These are phyloP conservation scores for Lepraria neglecta DNA, from an alignment of 495 filamentous ascomycete genomes.

Conservation along the genomic window DNA sequence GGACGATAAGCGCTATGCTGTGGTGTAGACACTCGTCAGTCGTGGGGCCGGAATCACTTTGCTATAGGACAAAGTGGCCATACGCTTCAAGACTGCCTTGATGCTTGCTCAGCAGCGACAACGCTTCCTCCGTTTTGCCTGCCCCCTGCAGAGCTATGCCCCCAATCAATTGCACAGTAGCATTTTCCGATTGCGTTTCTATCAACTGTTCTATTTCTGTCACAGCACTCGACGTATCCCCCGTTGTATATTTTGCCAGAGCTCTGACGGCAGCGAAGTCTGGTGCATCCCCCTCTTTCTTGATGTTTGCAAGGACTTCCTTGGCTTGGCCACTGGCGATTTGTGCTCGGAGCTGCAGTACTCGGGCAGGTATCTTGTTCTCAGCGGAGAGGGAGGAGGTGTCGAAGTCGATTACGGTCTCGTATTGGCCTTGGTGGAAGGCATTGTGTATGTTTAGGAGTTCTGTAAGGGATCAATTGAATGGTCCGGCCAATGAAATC, in stretches of 20 bases:
- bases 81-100: conserved; percentile 79
- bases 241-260: conserved; percentile 60
- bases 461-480: conserved; percentile 46
- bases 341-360: conserved; percentile 73
- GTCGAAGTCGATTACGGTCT: conserved; percentile 73
- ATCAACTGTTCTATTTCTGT: conserved; percentile 59
- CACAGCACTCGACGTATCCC: conserved; percentile 55
- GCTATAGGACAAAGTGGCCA: conserved; percentile 26
- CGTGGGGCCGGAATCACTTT: neutral
- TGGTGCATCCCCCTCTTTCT: conserved; percentile 54
- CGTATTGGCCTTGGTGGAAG: conserved; percentile 90
- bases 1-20: conserved; percentile 68
- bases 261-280: conserved; percentile 75
- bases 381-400: conserved; percentile 64
- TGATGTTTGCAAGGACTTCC: conserved; percentile 61
- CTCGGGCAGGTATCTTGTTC: conserved; percentile 70
- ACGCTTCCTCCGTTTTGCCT: conserved; percentile 75
- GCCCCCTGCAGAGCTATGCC: conserved; percentile 71
- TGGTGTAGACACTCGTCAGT: conserved; percentile 15
- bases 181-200: conserved; percentile 60
- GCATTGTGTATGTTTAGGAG: conserved; percentile 91
- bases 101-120: conserved; percentile 71
- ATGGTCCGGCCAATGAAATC: no score
- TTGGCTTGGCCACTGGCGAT: conserved; percentile 73
- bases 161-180: conserved; percentile 70